Evolutionary conservation across 805 yeast species (phyloP), one percentile per base, ranked within the genome.

Genomic region (Middelhovenomyces tepae): DNA sequence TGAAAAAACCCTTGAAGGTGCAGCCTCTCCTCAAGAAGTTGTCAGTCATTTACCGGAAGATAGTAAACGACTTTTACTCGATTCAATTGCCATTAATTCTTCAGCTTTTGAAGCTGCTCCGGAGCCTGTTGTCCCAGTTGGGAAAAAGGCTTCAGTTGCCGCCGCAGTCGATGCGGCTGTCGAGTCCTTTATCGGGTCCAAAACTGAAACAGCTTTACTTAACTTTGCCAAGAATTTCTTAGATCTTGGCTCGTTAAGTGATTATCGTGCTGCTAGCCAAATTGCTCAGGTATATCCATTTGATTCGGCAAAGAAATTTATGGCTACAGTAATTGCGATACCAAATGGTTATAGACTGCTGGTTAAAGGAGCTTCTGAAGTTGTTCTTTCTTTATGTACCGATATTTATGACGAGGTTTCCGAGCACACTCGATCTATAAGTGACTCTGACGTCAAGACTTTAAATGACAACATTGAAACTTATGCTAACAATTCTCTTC

Each of bases 311-410:
- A 69, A 94, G 49, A 91, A 91, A 62, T 91, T 94, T 89, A 84
- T 94, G 49, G 94, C 91, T 27, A 59, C 85, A 14, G 77, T 86
- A 4, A 67, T 78, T 32, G 65, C 67, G 34, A 56, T 60, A 9
- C 65, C 66, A 7, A 64, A 62, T 11, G 32, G 37, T 11, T 78
- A 57, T 53, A 68, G 91, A 36, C 61, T 85, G 34, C 78, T 71
- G 42, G 62, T 83, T 37, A 91, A 91, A 61, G 98, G 99, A 42
- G 98, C 98, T 1, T 87, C 96, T 1, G 99, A 91, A 59, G 71
- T 91, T 39, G 69, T 91, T 9, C 67, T 81, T 42, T 64, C 67
- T 15, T 62, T 69, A 46, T 80, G 94, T 53, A 58, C 71, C 7
- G 13, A 23, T 3, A 38, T 46, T n/a, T 31, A 48, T 26, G 46